Evolutionary conservation across 2,329 filamentous ascomycete species (phyloP).

Genomic region (Botrytis paeoniae): DNA sequence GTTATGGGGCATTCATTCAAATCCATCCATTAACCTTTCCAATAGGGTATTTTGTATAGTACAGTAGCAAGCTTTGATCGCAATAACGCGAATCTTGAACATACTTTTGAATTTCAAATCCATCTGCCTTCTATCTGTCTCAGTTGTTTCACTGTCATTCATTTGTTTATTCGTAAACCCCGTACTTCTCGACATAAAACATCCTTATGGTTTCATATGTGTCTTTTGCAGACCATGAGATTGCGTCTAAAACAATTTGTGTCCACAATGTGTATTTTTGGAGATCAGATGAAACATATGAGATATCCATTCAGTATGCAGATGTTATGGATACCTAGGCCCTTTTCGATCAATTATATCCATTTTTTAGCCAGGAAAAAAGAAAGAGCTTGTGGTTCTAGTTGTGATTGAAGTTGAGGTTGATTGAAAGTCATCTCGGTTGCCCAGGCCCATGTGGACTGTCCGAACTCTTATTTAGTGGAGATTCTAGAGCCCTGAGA

Average conservation of each 20-base stretch:
- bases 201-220: neutral
- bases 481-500: neutral
- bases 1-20: neutral
- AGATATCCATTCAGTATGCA: neutral
- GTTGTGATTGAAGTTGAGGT: neutral
- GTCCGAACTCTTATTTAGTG: conserved; percentile 12
- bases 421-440: neutral
- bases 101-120: neutral
- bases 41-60: neutral
- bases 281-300: neutral
- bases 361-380: neutral
- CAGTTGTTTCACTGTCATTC: neutral
- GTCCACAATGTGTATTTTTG: neutral
- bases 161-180: neutral
- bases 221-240: neutral
- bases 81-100: neutral
- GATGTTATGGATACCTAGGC: neutral
- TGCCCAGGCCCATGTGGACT: neutral
- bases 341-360: neutral
- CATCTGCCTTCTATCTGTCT: neutral
- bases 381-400: neutral
- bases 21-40: neutral
- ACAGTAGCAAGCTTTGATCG: neutral
- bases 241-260: neutral
- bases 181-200: neutral